Evolutionary conservation across 2,329 filamentous ascomycete species (phyloP), one percentile per base, ranked within the genome.

Genomic region (Ceratocystis lukuohia): DNA sequence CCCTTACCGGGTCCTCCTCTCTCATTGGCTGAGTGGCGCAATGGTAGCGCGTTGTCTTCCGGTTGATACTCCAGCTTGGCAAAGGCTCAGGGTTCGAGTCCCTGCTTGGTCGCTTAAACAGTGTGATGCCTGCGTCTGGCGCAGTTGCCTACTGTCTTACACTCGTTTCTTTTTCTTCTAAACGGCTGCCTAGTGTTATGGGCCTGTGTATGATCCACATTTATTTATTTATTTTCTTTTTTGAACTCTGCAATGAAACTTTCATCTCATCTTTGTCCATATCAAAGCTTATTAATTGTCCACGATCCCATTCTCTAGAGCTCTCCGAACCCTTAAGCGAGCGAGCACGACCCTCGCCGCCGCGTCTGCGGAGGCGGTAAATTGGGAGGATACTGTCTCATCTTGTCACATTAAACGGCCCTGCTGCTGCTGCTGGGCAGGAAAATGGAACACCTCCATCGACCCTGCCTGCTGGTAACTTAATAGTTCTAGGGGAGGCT

Each of bases 11-110:
- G 1, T 20, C 15, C 48, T 25, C 20, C 46, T 25, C 48, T 50
- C 20, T 5, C 15, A 50, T 41, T 62, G 63, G 66, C 62, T 65
- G 66, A 67, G 66, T 67, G 63, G 66, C 57, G 63, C 63, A 67
- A 67, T 67, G 66, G 66, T 65, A 67, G 66, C 66, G 66, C 66
- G 66, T 67, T 67, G 62, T 67, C 66, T 67, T 67, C 66, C 57
- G 66, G 57, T 67, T 67, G 66, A 30, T 67, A 64, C 66, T 64
- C 61, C 50, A 67, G 66, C 63, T 65, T 67, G 66, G 66, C 66
- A 65, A 65, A 67, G 66, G 62, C 63, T 67, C 66, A 67, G 61
- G 66, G 66, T 67, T 61, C 61, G 53, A 65, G 66, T 67, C 62
- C 66, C 66, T 67, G 66, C 66, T 67, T 67, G 66, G 66, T 67